Evolutionary conservation across 2,329 filamentous ascomycete genomes (phyloP).

Genomic region (Aspergillus glaucus): DNA sequence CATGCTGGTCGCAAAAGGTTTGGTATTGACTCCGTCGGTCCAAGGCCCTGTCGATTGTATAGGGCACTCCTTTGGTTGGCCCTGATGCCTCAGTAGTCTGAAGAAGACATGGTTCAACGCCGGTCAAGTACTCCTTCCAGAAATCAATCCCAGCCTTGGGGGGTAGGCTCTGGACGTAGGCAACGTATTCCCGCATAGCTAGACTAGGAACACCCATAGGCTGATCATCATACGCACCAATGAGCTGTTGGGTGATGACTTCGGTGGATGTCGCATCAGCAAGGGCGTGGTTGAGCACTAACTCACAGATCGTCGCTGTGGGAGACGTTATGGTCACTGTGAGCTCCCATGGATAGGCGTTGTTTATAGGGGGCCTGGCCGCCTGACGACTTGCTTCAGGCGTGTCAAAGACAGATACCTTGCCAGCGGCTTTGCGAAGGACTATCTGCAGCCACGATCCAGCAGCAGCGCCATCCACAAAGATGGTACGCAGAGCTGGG

Average conservation of each 20-base stretch:
- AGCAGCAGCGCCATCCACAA: not conserved
- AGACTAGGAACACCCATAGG: not conserved
- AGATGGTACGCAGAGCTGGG: slow-evolving; percentile 1
- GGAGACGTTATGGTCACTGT: slow-evolving; percentile 1
- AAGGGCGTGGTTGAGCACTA: slow-evolving; percentile 12
- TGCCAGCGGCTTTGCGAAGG: not conserved
- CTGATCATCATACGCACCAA: slow-evolving; percentile 4
- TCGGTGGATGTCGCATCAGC: slow-evolving; percentile 10
- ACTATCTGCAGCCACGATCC: not conserved
- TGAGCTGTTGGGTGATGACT: slow-evolving; percentile 6
- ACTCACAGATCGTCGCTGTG: not conserved
- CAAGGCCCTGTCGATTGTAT: not conserved
- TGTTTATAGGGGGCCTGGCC: too few relatives aligned
- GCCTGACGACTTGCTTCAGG: not conserved
- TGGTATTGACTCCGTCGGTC: not conserved
- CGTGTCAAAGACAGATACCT: not conserved
- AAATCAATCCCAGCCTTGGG: slow-evolving; percentile 18
- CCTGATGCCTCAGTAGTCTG: not conserved
- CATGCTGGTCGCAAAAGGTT: slow-evolving; percentile 5
- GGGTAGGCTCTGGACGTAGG: not conserved
- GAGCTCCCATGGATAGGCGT: not conserved
- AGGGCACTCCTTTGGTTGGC: not conserved
- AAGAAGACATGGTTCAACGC: not conserved
- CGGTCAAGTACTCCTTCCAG: slow-evolving; percentile 1
- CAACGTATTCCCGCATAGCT: slow-evolving; percentile 3